Evolutionary conservation across 1,284 basidiomycete species (phyloP).

Genomic region (Phlebopus sp.): DNA sequence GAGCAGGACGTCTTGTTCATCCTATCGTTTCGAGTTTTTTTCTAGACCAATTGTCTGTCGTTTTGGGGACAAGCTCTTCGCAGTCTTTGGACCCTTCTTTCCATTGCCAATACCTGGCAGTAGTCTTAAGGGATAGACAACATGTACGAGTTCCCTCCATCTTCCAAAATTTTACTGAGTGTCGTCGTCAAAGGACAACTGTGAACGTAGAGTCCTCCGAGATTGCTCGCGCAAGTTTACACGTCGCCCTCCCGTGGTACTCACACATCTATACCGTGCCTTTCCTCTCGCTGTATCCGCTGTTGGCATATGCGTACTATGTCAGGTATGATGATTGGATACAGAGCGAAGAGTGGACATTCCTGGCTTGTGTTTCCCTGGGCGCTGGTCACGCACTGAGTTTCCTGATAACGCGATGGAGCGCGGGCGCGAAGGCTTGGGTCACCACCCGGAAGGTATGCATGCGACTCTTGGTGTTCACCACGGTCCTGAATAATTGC

Average conservation of each 20-base stretch:
- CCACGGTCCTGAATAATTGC: slow-evolving; percentile 2
- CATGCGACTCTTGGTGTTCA: background rate
- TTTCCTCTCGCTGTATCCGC: slow-evolving; percentile 83
- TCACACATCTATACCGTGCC: slow-evolving; percentile 83
- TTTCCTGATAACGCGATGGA: slow-evolving; percentile 93
- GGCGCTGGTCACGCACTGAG: slow-evolving; percentile 89
- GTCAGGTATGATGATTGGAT: slow-evolving; percentile 89
- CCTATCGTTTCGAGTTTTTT: background rate
- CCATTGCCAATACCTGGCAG: slow-evolving; percentile 4
- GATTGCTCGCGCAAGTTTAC: slow-evolving; percentile 79
- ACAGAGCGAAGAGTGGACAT: slow-evolving; percentile 94
- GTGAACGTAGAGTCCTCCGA: slow-evolving; percentile 81
- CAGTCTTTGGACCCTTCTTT: background rate
- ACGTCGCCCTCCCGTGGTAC: slow-evolving; percentile 76
- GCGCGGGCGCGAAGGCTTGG: slow-evolving; percentile 73
- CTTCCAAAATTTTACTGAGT: background rate
- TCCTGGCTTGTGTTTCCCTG: slow-evolving; percentile 85
- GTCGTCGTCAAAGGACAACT: slow-evolving; percentile 16
- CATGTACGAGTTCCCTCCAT: slow-evolving; percentile 13
- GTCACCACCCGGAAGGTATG: slow-evolving; percentile 71
- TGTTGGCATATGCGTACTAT: slow-evolving; percentile 91
- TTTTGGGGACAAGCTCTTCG: no score
- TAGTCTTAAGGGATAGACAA: slow-evolving; percentile 8
- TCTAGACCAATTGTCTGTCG: background rate
- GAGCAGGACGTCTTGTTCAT: slow-evolving; percentile 1